Base-by-base conservation (phyloP, 192 early-diverging fungal species). In the Linnemannia exigua region DNA sequence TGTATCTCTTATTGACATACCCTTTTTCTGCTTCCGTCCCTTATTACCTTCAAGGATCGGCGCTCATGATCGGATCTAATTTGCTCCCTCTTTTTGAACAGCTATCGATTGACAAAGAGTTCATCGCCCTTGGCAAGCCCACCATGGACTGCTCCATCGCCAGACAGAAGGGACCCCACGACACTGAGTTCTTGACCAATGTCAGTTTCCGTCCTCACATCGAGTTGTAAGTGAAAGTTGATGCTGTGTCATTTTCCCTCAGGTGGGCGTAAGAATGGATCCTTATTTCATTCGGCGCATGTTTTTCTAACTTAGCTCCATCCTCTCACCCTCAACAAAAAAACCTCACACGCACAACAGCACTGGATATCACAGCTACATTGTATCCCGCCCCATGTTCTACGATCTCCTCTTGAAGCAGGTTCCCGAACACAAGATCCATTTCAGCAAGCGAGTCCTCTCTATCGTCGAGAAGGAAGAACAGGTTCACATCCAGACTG, bases 401-500 rank as follows among this genome's bases (percentile, higher is more conserved):
- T 72, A 72, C 70, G 70, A 72, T 17, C 41, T 72, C 41, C 37
- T 72, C 9, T 31, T 72, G 37, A 31, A 31, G 20, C 22, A 14
- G 15, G n/a, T 72, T 20, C 70, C 70, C 28, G 2, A 44, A n/a
- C 44, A 72, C 44, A 72, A 72, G 70, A 72, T 72, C 70, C 70
- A 47, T 25, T 72, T 41, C 28, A 33, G n/a, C 70, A 72, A 72
- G 28, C 70, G 70, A 1, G 46, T 72, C 28, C 46, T 72, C n/a
- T 25, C 41, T 8, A 31, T 72, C 2, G 22, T 22, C 8, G 37
- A 72, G 28, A 50, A 31, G 3, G 41, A 72, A 1, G 70, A 72
- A 15, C 6, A n/a, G 15, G 70, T 72, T n/a, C 74, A 36, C 41
- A 73, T 75, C 37, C 61, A 73, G 0, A 75, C 72, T 12, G 74